Evolutionary conservation across 176 grass and related monocot genomes (phyloP).

Genomic region (Carex scoparia): DNA sequence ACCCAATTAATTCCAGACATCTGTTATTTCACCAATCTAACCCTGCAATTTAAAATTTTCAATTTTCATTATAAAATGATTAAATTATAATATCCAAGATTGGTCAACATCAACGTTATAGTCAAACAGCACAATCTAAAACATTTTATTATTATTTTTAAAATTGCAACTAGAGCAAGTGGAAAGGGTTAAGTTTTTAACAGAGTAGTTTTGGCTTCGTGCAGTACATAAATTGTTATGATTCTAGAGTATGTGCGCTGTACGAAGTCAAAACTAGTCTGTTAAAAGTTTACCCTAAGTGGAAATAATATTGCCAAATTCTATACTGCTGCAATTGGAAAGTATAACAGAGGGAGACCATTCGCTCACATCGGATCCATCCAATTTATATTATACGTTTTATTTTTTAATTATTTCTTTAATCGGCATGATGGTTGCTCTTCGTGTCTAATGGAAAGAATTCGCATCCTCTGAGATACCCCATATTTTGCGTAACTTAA

Average conservation of each 20-base stretch:
- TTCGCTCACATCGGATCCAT: not conserved
- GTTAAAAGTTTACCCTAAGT: no score
- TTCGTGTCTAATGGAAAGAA: not conserved
- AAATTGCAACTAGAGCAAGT: not conserved
- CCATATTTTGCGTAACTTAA: no score
- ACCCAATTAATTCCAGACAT: not conserved
- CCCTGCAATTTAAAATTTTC: not conserved
- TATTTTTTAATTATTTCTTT: not conserved
- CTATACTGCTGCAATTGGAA: not conserved
- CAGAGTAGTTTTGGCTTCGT: no score
- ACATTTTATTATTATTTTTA: not conserved
- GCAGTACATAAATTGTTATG: no score
- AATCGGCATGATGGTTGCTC: constrained; percentile 14
- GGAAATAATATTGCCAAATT: not conserved
- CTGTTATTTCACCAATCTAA: not conserved
- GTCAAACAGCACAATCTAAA: not conserved
- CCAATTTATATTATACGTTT: not conserved
- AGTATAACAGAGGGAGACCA: not conserved
- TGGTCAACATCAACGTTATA: not conserved
- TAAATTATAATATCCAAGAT: not conserved
- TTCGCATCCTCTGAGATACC: no score
- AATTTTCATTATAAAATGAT: not conserved
- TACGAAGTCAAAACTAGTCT: no score
- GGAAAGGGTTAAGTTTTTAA: no score
- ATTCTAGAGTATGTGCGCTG: no score